Conservation (phyloP, 768 basidiomycete genomes). For the Cantharellus anzutake region DNA sequence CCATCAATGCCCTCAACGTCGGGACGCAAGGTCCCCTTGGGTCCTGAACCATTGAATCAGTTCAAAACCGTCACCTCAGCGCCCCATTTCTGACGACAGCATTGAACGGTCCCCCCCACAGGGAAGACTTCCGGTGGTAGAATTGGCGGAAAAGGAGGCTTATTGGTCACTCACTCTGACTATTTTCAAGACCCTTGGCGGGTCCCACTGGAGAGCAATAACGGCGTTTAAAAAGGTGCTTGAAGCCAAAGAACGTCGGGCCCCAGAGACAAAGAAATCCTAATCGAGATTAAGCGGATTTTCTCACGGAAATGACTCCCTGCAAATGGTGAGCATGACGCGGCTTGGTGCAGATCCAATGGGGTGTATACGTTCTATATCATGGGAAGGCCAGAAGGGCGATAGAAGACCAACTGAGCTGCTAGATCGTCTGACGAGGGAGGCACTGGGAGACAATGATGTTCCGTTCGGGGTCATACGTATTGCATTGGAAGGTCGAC, state of each 20-base stretch:
- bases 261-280: too few relatives aligned
- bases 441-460: too few relatives aligned
- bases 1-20: slow-evolving; percentile 36
- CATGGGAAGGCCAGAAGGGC: too few relatives aligned
- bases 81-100: slow-evolving; percentile 26
- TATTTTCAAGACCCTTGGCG: slow-evolving; percentile 27
- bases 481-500: too few relatives aligned
- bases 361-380: too few relatives aligned
- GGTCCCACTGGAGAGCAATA: slow-evolving; percentile 34
- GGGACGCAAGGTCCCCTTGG: slow-evolving; percentile 28
- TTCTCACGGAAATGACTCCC: too few relatives aligned
- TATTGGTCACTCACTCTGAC: slow-evolving; percentile 48
- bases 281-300: too few relatives aligned
- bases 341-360: too few relatives aligned
- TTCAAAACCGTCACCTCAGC: neutral
- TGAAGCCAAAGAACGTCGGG: neutral
- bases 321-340: too few relatives aligned
- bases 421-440: too few relatives aligned
- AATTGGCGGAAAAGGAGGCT: slow-evolving; percentile 38
- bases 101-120: slow-evolving; percentile 10
- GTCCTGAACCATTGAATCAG: slow-evolving; percentile 23
- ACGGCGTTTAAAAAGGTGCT: slow-evolving; percentile 24
- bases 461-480: too few relatives aligned
- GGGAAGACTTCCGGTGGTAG: slow-evolving; percentile 25
- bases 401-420: too few relatives aligned